Conservation (phyloP, 441 rosid genomes). For the Euphorbia corollata region DNA sequence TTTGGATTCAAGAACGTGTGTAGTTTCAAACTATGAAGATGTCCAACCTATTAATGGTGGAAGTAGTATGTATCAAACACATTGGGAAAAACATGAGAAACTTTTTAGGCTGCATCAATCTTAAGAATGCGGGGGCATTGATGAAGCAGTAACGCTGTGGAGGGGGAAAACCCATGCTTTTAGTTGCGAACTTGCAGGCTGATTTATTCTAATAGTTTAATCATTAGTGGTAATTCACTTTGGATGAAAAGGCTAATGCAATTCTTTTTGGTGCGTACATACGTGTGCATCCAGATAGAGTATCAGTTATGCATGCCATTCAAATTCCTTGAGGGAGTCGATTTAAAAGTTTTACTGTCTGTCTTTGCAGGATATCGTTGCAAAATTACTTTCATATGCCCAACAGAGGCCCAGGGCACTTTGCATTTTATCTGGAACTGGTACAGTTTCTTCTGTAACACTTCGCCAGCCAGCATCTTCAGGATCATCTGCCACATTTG, state of each 20-base stretch:
- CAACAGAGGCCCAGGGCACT: constrained; percentile 90
- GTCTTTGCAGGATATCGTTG: constrained; percentile 64
- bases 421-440: constrained; percentile 85
- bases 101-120: not conserved
- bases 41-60: not conserved
- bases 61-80: not conserved
- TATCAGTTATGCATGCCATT: not conserved
- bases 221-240: constrained; percentile 1
- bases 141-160: not conserved
- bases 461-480: constrained; percentile 70
- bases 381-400: constrained; percentile 64
- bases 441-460: constrained; percentile 80
- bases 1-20: not conserved
- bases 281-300: not conserved
- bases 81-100: not conserved
- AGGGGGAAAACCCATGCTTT: not conserved
- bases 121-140: not conserved
- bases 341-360: constrained; percentile 5
- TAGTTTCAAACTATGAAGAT: not conserved
- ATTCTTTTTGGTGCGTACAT: not conserved
- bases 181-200: not conserved
- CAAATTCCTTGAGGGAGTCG: not conserved
- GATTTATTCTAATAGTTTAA: not conserved
- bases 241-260: not conserved
- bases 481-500: constrained; percentile 48